A percentile compares a stretch with the other conserved stretches of the same genome.
phyloP scores from a whole-genome alignment of 352 stramenopile genomes.

The Thalassiosira livingstoniorum region DNA sequence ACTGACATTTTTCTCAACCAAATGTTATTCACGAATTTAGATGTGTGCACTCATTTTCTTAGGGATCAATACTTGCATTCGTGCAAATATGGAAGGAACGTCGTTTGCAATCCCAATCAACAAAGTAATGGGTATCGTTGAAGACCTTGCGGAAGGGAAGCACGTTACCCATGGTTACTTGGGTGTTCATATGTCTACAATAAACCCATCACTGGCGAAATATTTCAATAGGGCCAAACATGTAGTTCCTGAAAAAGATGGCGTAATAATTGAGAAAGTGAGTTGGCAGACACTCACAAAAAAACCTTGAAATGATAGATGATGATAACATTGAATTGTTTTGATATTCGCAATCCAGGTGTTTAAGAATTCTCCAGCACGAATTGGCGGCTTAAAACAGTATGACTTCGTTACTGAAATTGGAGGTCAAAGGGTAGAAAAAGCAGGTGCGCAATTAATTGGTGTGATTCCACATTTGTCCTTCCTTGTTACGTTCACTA shows the following conservation, averaged over 20 bases:
- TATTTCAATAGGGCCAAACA: conserved; percentile 57
- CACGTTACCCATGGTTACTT: conserved; percentile 82
- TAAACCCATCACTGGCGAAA: conserved; percentile 71
- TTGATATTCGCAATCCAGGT: conserved; percentile 41
- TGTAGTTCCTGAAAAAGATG: conserved; percentile 60
- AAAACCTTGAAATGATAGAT: too few relatives aligned
- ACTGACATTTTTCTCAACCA: too few relatives aligned
- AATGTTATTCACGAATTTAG: too few relatives aligned
- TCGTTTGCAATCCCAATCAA: conserved; percentile 90
- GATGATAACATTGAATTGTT: neutral
- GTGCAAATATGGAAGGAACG: conserved; percentile 86
- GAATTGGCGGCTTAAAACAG: conserved; percentile 68
- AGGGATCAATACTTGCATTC: conserved; percentile 86
- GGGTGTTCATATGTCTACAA: conserved; percentile 74
- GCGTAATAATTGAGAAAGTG: conserved; percentile 58
- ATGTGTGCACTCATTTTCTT: too few relatives aligned
- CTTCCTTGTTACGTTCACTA: neutral
- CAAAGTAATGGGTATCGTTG: conserved; percentile 81
- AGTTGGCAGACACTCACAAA: neutral
- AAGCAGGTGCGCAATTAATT: conserved; percentile 15
- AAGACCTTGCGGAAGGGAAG: conserved; percentile 74
- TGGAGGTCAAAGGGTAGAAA: conserved; percentile 50
- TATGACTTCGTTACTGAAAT: conserved; percentile 80
- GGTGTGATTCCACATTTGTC: neutral
- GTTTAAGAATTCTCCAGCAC: conserved; percentile 72